Percentiles rank a stretch among this genome's conserved stretches.
Evolutionary conservation across 495 filamentous ascomycete species (phyloP).

Genomic region (Trichoderma virens): DNA sequence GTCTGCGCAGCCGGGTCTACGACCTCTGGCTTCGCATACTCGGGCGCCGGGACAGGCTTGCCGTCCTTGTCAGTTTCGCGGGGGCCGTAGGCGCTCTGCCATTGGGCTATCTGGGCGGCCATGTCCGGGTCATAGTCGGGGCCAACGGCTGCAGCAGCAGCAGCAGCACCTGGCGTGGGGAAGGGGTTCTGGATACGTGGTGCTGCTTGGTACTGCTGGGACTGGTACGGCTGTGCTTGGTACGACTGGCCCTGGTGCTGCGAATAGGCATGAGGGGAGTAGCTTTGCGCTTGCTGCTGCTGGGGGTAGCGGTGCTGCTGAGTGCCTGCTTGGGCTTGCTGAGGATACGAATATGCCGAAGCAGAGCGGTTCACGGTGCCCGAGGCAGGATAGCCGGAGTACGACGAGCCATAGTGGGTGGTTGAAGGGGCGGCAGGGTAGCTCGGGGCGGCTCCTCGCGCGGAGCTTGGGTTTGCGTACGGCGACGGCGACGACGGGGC

Average conservation of each 20-base stretch:
- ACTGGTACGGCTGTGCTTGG: slow-evolving; percentile 20
- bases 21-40: slow-evolving; percentile 27
- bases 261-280: slow-evolving; percentile 23
- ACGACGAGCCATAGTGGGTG: slow-evolving; percentile 27
- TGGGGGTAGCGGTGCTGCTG: slow-evolving; percentile 43
- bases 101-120: slow-evolving; percentile 90
- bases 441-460: slow-evolving; percentile 12
- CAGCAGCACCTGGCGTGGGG: slow-evolving; percentile 50
- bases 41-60: slow-evolving; percentile 31
- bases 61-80: slow-evolving; percentile 31
- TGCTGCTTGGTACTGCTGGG: slow-evolving; percentile 42
- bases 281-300: slow-evolving; percentile 40
- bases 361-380: slow-evolving; percentile 21
- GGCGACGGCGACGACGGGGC: slow-evolving; percentile 27
- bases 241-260: background rate
- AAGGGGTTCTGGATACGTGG: slow-evolving; percentile 86
- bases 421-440: slow-evolving; percentile 29
- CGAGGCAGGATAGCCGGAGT: slow-evolving; percentile 21
- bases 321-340: slow-evolving; percentile 25
- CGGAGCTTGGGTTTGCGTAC: slow-evolving; percentile 21
- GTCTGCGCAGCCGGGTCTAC: slow-evolving; percentile 34
- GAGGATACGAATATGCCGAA: slow-evolving; percentile 30
- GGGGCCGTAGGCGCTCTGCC: slow-evolving; percentile 83
- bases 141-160: slow-evolving; percentile 23
- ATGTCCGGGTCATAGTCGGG: slow-evolving; percentile 67